Evolutionary conservation across 495 filamentous ascomycete species (phyloP).

Genomic region (Penicillium bialowiezense): DNA sequence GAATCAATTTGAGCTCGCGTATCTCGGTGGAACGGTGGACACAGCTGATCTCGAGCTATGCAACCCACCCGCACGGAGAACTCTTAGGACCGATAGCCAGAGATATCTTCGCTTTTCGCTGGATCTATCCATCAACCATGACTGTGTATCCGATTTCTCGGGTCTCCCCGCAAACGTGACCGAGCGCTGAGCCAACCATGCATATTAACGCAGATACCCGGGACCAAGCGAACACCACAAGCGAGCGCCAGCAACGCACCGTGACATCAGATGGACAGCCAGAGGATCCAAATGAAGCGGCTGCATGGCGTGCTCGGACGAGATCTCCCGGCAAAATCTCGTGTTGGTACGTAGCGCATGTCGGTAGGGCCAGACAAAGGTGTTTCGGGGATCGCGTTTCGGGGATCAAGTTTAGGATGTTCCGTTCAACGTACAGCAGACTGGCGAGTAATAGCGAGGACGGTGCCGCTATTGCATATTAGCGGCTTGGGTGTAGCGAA

Average conservation of each 20-base stretch:
- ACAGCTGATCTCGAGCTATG: not conserved
- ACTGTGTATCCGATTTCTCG: not conserved
- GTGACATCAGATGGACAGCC: not conserved
- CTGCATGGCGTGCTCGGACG: conserved; percentile 2
- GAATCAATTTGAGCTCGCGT: no score
- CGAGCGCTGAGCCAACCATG: not conserved
- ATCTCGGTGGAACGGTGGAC: no score
- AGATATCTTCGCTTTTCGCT: not conserved
- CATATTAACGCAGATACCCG: no score
- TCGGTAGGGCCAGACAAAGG: no score
- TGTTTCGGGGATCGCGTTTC: not conserved
- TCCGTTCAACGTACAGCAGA: no score
- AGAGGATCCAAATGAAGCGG: not conserved
- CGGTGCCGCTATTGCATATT: not conserved
- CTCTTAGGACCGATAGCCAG: no score
- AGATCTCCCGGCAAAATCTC: not conserved
- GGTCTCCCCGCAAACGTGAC: not conserved
- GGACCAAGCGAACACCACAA: not conserved
- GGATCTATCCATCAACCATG: not conserved
- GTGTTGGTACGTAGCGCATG: not conserved
- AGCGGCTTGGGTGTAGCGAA: conserved; percentile 5
- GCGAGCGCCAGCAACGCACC: not conserved
- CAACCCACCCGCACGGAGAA: no score
- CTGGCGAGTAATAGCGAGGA: no score
- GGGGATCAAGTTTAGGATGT: not conserved